Evolutionary conservation across 2,329 filamentous ascomycete species (phyloP).

Genomic region (Exophiala calicioides): DNA sequence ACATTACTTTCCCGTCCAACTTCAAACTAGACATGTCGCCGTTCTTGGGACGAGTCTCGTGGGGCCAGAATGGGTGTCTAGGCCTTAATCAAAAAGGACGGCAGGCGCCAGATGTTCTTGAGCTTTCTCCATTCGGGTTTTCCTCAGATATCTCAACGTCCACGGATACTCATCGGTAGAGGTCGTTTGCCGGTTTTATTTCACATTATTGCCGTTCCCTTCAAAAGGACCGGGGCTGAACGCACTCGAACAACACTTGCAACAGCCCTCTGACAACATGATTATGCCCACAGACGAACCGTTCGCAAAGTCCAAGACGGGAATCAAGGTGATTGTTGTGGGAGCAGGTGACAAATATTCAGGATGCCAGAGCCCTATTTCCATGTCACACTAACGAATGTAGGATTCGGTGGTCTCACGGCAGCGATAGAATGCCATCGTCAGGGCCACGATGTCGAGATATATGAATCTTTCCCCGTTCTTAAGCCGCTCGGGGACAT

Average conservation of each 20-base stretch:
- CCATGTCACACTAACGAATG: too few relatives aligned
- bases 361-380: too few relatives aligned
- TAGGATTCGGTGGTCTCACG: slow-evolving; percentile 38
- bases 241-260: too few relatives aligned
- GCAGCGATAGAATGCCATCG: slow-evolving; percentile 37
- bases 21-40: not conserved
- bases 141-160: not conserved
- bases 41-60: not conserved
- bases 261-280: slow-evolving; percentile 7
- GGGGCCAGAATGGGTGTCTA: not conserved
- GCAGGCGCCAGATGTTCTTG: not conserved
- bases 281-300: slow-evolving; percentile 16
- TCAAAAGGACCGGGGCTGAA: too few relatives aligned
- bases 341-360: slow-evolving; percentile 46
- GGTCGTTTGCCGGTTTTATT: not conserved
- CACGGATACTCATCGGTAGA: not conserved
- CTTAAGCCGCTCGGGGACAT: slow-evolving; percentile 64
- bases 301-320: slow-evolving; percentile 50
- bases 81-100: not conserved
- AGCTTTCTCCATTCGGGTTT: not conserved
- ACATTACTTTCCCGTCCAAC: not conserved
- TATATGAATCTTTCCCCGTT: slow-evolving; percentile 36
- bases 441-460: slow-evolving; percentile 30
- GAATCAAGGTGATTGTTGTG: slow-evolving; percentile 54
- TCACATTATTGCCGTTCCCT: not conserved